Conservation (phyloP, 768 basidiomycete species). For the Kwoniella dendrophila region DNA sequence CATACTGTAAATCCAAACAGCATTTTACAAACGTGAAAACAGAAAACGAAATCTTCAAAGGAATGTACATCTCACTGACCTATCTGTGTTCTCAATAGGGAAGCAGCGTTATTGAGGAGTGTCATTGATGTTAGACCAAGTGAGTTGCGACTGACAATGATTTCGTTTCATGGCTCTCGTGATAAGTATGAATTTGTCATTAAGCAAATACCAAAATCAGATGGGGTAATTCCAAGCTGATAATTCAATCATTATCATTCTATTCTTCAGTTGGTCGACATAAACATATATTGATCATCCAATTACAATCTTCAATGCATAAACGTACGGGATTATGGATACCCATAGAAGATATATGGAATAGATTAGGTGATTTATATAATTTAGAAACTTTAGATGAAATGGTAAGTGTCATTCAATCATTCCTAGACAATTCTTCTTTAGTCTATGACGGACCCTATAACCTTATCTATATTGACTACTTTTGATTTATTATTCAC, state of each 20-base stretch:
- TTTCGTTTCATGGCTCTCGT: background rate
- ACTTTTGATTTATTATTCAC: background rate
- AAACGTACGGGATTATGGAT: slow-evolving; percentile 37
- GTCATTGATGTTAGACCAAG: slow-evolving; percentile 24
- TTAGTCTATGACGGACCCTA: background rate
- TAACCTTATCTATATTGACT: background rate
- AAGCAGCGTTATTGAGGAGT: slow-evolving; percentile 19
- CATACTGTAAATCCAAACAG: no score
- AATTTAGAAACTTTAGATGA: slow-evolving; percentile 44
- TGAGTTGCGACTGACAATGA: slow-evolving; percentile 4
- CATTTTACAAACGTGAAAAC: no score
- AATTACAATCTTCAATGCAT: slow-evolving; percentile 41
- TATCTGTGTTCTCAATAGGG: slow-evolving; percentile 4
- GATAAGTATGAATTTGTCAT: background rate
- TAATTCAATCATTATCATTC: no score
- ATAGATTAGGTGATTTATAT: slow-evolving; percentile 39
- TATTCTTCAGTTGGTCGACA: slow-evolving; percentile 38
- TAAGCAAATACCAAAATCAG: background rate
- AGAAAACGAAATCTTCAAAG: no score
- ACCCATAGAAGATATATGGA: slow-evolving; percentile 40
- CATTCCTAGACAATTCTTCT: background rate
- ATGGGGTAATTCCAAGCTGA: no score
- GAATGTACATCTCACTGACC: no score
- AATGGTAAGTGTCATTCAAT: slow-evolving; percentile 30
- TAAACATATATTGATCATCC: slow-evolving; percentile 45